Percentiles rank a stretch among this genome's conserved stretches.
phyloP scores from a whole-genome alignment of 768 basidiomycete species.

The Mycena albidolilacea region DNA sequence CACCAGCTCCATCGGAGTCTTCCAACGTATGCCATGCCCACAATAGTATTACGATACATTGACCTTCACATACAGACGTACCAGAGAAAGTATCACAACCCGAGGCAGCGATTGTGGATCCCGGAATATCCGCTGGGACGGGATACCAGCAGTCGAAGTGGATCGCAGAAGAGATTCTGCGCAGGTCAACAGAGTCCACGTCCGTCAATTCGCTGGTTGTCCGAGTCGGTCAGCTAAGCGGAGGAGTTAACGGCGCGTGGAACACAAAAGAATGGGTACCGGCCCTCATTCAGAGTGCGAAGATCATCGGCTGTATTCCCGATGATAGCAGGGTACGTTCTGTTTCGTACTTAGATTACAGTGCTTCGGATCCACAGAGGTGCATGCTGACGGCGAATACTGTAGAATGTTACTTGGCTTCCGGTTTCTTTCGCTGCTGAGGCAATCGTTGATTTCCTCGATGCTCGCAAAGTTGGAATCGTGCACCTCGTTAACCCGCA shows the following conservation, averaged over 20 bases:
- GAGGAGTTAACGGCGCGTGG: no score
- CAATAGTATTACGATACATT: no score
- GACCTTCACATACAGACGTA: no score
- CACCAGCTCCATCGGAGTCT: no score
- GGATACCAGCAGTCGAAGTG: background rate
- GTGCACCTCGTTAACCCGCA: slow-evolving; percentile 46
- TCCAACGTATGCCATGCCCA: no score
- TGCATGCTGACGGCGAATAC: background rate
- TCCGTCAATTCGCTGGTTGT: background rate
- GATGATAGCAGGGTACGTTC: slow-evolving; percentile 33
- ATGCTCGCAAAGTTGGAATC: slow-evolving; percentile 1
- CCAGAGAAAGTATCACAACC: no score
- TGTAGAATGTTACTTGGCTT: slow-evolving; percentile 46
- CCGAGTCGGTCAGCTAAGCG: no score
- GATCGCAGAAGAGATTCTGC: background rate
- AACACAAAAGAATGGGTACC: slow-evolving; percentile 62
- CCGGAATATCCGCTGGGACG: background rate
- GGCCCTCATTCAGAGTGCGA: slow-evolving; percentile 46
- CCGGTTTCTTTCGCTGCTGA: slow-evolving; percentile 45
- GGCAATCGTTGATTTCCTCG: slow-evolving; percentile 44
- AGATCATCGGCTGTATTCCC: slow-evolving; percentile 38
- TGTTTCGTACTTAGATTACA: background rate
- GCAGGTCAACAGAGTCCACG: background rate
- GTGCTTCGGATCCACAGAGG: fast-evolving
- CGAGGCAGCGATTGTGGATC: background rate